Base-by-base conservation (phyloP, 345 rosid genomes). In the Punica granatum region DNA sequence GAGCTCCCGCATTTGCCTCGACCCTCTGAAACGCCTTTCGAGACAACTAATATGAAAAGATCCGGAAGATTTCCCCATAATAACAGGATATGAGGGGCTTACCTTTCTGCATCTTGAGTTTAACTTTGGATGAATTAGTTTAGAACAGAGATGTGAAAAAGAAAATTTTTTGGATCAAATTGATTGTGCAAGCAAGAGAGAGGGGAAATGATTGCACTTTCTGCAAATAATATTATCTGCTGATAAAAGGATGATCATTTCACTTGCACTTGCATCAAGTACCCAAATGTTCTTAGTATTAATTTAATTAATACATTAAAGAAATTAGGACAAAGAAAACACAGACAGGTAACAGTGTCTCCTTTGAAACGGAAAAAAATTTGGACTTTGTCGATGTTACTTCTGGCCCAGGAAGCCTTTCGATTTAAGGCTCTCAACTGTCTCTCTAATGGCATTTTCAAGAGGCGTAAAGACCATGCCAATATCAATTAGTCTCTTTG, bases 361-460 rank as follows among this genome's bases (percentile, higher is more conserved):
- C 44, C 44, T 16, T 41, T 4, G n/a, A n/a, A n/a, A n/a, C n/a
- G n/a, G n/a, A n/a, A n/a, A n/a, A n/a, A n/a, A n/a, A n/a, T 56
- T 14, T 33, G 3, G 13, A 28, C 34, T 56, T 56, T 51, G 1
- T 51, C 4, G 13, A 28, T 25, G 42, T 10, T 67, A 41, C 70
- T 66, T 37, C 32, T 68, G 69, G 41, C 37, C 65, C 68, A 90
- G 79, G 68, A 79, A 84, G 72, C 91, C 89, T 80, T 77, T 88
- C 32, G 79, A 81, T 77, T 56, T 72, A 60, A 85, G 68, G 76
- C 91, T 88, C 68, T 81, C 84, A 11, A 86, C 91, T 0, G 95
- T 78, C 32, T 90, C 92, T 42, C 73, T 63, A 9, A 88, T 76
- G 54, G 91, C 80, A 36, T 84, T 91, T 79, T 86, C 96, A n/a